phyloP scores from a whole-genome alignment of 202 grass and related monocot genomes.

The Tripidium arundinaceum region DNA sequence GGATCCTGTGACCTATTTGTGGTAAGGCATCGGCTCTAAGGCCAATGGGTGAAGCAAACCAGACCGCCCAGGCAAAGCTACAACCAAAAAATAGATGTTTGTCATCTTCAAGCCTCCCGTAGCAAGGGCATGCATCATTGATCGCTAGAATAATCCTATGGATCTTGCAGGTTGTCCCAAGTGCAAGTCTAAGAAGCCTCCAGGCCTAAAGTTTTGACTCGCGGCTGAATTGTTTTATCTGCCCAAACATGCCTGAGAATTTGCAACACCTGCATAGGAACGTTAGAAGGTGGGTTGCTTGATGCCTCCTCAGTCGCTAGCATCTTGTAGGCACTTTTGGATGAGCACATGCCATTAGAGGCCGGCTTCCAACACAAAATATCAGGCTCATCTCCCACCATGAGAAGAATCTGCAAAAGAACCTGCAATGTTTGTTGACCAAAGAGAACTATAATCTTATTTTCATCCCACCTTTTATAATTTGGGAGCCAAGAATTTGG shows the following conservation, averaged over 20 bases:
- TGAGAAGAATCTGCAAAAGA: background rate
- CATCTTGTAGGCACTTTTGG: too few relatives aligned
- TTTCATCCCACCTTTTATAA: background rate
- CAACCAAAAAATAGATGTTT: too few relatives aligned
- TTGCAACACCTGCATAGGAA: too few relatives aligned
- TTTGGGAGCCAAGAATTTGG: background rate
- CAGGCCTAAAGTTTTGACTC: background rate
- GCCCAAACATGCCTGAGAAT: background rate
- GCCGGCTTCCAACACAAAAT: background rate
- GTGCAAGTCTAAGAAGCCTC: background rate
- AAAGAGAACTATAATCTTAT: background rate
- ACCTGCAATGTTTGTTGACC: background rate
- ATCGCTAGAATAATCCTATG: background rate
- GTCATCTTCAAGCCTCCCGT: too few relatives aligned
- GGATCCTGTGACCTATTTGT: background rate
- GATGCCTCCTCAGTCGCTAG: too few relatives aligned
- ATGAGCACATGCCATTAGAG: background rate
- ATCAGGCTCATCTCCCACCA: background rate
- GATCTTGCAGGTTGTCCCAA: background rate
- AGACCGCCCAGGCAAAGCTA: background rate
- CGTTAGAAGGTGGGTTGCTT: too few relatives aligned
- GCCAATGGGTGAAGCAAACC: background rate
- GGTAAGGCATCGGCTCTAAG: background rate
- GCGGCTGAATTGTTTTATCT: background rate
- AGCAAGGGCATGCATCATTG: background rate